phyloP scores from a whole-genome alignment of 2,329 filamentous ascomycete species.

The Cordyceps fumosorosea region DNA sequence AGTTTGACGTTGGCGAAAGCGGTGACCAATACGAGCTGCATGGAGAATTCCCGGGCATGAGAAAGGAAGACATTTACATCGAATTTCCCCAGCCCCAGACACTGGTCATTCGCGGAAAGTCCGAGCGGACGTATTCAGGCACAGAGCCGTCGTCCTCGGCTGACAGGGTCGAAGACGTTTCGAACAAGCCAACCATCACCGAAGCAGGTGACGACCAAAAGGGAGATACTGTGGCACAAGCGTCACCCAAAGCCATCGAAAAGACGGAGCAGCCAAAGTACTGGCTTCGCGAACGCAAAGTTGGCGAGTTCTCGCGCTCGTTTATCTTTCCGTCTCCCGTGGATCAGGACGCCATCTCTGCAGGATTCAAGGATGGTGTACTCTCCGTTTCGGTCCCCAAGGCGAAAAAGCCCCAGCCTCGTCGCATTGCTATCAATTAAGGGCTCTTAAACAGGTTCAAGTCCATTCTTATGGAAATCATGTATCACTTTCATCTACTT shows the following conservation, averaged over 20 bases:
- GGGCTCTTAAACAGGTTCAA: neutral
- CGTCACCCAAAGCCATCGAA: neutral
- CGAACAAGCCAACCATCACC: slow-evolving; percentile 27
- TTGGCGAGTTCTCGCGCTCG: slow-evolving; percentile 49
- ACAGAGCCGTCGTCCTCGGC: slow-evolving; percentile 18
- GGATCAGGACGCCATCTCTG: slow-evolving; percentile 48
- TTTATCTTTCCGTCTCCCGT: slow-evolving; percentile 55
- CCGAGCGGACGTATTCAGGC: slow-evolving; percentile 30
- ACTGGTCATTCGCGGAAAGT: slow-evolving; percentile 56
- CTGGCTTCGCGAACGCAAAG: neutral
- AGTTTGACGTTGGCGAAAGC: slow-evolving; percentile 63
- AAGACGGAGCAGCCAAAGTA: slow-evolving; percentile 1
- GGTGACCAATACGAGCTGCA: slow-evolving; percentile 58
- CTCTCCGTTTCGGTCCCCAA: slow-evolving; percentile 54
- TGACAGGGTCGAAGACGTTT: slow-evolving; percentile 35
- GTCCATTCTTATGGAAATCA: too few species aligned
- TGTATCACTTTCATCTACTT: too few species aligned
- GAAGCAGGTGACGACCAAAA: slow-evolving; percentile 22
- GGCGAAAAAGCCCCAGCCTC: slow-evolving; percentile 42
- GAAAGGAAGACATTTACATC: slow-evolving; percentile 59
- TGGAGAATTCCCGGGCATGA: slow-evolving; percentile 62
- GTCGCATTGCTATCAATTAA: slow-evolving; percentile 42
- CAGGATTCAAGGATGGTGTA: slow-evolving; percentile 53
- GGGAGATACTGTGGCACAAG: neutral
- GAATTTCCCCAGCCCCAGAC: slow-evolving; percentile 64